Percentiles rank a stretch among this genome's conserved stretches.
Evolutionary conservation across 2,329 filamentous ascomycete genomes (phyloP).

Genomic region (Paecilomyces formosus): DNA sequence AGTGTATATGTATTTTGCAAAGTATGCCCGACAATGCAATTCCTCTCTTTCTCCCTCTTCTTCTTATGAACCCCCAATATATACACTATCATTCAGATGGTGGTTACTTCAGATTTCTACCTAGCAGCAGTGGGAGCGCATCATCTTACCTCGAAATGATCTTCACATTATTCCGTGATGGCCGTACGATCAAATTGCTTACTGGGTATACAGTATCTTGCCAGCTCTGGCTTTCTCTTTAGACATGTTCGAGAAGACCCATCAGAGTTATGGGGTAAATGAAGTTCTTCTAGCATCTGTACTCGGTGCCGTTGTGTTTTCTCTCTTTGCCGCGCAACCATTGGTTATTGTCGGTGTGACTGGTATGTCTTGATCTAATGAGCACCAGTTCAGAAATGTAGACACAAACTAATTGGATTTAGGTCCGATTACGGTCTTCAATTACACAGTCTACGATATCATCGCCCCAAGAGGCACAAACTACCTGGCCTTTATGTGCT

Average conservation of each 20-base stretch:
- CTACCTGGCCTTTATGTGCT: slow-evolving; percentile 85
- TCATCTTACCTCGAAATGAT: background rate
- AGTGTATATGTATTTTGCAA: slow-evolving; percentile 92
- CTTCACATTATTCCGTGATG: background rate
- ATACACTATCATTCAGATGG: background rate
- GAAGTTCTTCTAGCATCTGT: slow-evolving; percentile 84
- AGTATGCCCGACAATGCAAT: slow-evolving; percentile 46
- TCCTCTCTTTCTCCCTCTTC: background rate
- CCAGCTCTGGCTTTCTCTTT: slow-evolving; percentile 83
- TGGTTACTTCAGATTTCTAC: background rate
- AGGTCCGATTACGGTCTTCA: slow-evolving; percentile 87
- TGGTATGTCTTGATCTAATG: slow-evolving; percentile 36
- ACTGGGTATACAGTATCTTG: slow-evolving; percentile 55
- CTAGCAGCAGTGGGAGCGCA: background rate
- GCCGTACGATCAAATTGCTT: slow-evolving; percentile 5
- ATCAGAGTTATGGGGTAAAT: slow-evolving; percentile 80
- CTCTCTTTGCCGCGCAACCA: slow-evolving; percentile 72
- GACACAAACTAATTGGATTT: slow-evolving; percentile 6
- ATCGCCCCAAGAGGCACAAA: slow-evolving; percentile 68
- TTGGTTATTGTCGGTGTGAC: slow-evolving; percentile 88
- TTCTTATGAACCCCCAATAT: background rate
- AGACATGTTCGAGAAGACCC: slow-evolving; percentile 87
- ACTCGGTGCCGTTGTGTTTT: slow-evolving; percentile 72
- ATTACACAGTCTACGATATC: slow-evolving; percentile 90
- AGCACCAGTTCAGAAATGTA: background rate